These are phyloP conservation scores for Strobilomyces echinocephalus DNA, from an alignment of 768 basidiomycete species.

Conservation along the genomic window DNA sequence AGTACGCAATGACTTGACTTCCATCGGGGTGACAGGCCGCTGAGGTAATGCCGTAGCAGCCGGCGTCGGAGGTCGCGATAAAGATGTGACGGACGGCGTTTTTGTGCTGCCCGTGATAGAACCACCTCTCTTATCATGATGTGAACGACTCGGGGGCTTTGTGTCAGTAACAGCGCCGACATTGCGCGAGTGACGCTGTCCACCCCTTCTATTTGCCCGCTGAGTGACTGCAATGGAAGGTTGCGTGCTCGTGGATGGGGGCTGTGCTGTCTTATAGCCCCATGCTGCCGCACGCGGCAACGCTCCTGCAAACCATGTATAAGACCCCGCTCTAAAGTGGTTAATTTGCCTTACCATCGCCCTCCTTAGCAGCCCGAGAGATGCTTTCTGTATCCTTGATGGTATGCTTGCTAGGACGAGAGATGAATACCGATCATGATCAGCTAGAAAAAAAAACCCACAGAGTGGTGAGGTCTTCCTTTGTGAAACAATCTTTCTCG, in stretches of 20 bases:
- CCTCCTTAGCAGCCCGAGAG: constrained; percentile 52
- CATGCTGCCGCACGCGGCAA: constrained; percentile 68
- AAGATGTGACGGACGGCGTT: constrained; percentile 43
- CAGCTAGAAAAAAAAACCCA: constrained; percentile 35
- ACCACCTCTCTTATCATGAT: constrained; percentile 42
- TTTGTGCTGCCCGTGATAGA: constrained; percentile 34
- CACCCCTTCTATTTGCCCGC: constrained; percentile 42
- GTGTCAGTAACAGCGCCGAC: constrained; percentile 31
- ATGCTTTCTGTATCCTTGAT: constrained; percentile 84
- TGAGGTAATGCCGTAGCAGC: constrained; percentile 34
- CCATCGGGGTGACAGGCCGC: constrained; percentile 43
- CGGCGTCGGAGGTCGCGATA: constrained; percentile 59
- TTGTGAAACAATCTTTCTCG: constrained; percentile 95
- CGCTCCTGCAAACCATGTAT: constrained; percentile 29
- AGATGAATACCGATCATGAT: constrained; percentile 1
- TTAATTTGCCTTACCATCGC: constrained; percentile 42
- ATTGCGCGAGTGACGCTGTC: constrained; percentile 46
- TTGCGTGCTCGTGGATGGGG: constrained; percentile 15
- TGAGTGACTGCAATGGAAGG: constrained; percentile 24
- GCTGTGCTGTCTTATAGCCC: constrained; percentile 42
- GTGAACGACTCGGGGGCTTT: constrained; percentile 32
- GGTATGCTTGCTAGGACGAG: constrained; percentile 70
- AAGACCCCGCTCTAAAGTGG: background rate
- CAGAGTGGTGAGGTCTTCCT: constrained; percentile 93
- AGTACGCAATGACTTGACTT: constrained; percentile 35